Conservation (phyloP, 441 rosid genomes). For the Kokia cookei region DNA sequence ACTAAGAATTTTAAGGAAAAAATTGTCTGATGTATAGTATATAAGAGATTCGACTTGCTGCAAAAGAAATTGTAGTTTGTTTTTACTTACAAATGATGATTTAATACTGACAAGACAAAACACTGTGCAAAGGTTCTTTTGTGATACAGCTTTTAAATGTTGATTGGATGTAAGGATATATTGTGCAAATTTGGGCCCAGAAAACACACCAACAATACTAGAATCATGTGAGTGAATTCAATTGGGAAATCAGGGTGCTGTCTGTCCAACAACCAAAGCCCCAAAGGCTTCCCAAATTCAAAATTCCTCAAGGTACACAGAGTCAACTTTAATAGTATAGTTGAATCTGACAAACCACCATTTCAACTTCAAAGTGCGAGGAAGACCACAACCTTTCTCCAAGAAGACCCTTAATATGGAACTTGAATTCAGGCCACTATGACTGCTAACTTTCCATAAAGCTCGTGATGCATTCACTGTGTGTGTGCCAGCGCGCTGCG, state of each 20-base stretch:
- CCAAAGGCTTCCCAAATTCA: not conserved
- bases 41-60: not conserved
- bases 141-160: not conserved
- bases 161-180: not conserved
- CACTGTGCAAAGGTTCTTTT: not conserved
- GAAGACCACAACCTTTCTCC: not conserved
- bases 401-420: not conserved
- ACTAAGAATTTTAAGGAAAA: not conserved
- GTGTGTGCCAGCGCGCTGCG: not conserved
- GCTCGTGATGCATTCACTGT: not conserved
- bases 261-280: not conserved
- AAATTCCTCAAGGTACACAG: not conserved
- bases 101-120: not conserved
- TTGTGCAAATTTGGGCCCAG: not conserved
- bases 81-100: not conserved
- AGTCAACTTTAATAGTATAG: not conserved
- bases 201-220: not conserved
- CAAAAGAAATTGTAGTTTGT: not conserved
- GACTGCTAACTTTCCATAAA: not conserved
- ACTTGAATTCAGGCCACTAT: not conserved
- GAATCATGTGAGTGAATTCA: not conserved
- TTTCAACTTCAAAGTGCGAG: conserved; percentile 3
- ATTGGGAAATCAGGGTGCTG: not conserved
- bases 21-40: not conserved
- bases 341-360: not conserved